Evolutionary conservation across 805 yeast genomes (phyloP).

Genomic region (Schizosaccharomyces octosporus): DNA sequence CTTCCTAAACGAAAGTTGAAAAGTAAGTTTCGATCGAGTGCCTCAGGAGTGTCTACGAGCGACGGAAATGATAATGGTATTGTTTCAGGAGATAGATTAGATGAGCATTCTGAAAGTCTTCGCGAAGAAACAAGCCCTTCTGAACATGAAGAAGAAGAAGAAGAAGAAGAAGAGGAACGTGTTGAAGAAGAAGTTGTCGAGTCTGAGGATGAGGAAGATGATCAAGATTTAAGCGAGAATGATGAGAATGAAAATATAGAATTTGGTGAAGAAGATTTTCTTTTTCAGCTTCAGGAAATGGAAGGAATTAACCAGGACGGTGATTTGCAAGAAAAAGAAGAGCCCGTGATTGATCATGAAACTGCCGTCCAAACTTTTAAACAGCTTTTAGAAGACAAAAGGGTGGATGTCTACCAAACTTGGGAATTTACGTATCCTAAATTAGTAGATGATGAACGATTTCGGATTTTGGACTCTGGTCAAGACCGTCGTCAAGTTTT

Average conservation of each 20-base stretch:
- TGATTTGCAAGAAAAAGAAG: not conserved
- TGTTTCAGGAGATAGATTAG: not conserved
- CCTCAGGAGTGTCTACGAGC: not conserved
- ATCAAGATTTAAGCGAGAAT: slow-evolving; percentile 10
- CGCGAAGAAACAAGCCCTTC: slow-evolving; percentile 3
- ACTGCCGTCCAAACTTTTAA: not conserved
- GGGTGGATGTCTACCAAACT: not conserved
- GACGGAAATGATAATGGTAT: not conserved
- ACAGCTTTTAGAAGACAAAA: not conserved
- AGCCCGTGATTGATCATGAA: not conserved
- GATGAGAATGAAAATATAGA: slow-evolving; percentile 8
- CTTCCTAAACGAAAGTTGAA: not conserved
- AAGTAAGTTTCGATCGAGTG: not conserved
- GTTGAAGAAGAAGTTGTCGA: slow-evolving; percentile 6
- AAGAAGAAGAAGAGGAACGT: slow-evolving; percentile 4
- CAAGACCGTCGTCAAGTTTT: slow-evolving; percentile 17
- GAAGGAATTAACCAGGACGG: not conserved
- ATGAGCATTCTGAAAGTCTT: not conserved
- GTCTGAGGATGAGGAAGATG: slow-evolving; percentile 6
- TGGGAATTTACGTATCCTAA: not conserved
- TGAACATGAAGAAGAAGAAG: not conserved
- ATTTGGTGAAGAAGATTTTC: slow-evolving; percentile 9
- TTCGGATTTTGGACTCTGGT: slow-evolving; percentile 48
- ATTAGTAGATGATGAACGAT: slow-evolving; percentile 42
- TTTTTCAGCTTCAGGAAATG: slow-evolving; percentile 8